Conservation (phyloP, 495 filamentous ascomycete species). For the Neurospora sp. region DNA sequence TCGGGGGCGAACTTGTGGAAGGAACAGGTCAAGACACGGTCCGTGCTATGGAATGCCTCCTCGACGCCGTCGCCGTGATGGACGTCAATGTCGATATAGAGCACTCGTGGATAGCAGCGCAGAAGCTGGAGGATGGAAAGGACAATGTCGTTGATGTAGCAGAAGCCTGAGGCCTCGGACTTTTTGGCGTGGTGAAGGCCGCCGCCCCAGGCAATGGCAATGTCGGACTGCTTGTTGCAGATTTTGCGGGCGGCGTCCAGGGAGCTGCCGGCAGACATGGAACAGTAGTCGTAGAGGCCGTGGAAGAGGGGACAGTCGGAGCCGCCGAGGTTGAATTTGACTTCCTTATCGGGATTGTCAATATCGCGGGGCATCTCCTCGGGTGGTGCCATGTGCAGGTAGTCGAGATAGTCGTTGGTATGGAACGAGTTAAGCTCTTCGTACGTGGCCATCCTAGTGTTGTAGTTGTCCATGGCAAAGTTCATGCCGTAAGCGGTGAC, state of each 20-base stretch:
- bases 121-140: slow-evolving; percentile 94
- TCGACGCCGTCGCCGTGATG: slow-evolving; percentile 98
- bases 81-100: slow-evolving; percentile 98
- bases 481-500: slow-evolving; percentile 92
- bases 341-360: slow-evolving; percentile 37
- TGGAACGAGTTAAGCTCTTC: slow-evolving; percentile 88
- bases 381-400: slow-evolving; percentile 50
- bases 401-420: slow-evolving; percentile 79
- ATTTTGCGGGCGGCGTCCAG: slow-evolving; percentile 88
- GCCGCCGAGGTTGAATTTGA: slow-evolving; percentile 71
- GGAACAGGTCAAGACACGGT: slow-evolving; percentile 95
- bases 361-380: slow-evolving; percentile 40
- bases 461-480: slow-evolving; percentile 88
- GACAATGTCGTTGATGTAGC: slow-evolving; percentile 98
- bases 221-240: slow-evolving; percentile 74
- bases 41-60: slow-evolving; percentile 95
- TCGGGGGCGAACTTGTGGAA: slow-evolving; percentile 92
- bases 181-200: slow-evolving; percentile 97
- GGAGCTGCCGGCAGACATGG: slow-evolving; percentile 81
- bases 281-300: slow-evolving; percentile 89
- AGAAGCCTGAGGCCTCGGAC: slow-evolving; percentile 93
- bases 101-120: slow-evolving; percentile 81
- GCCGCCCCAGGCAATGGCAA: slow-evolving; percentile 96
- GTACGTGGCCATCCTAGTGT: slow-evolving; percentile 67
- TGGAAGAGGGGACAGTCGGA: slow-evolving; percentile 97